Evolutionary conservation across 352 stramenopile genomes (phyloP).

Genomic region (Blastocystis sp.): DNA sequence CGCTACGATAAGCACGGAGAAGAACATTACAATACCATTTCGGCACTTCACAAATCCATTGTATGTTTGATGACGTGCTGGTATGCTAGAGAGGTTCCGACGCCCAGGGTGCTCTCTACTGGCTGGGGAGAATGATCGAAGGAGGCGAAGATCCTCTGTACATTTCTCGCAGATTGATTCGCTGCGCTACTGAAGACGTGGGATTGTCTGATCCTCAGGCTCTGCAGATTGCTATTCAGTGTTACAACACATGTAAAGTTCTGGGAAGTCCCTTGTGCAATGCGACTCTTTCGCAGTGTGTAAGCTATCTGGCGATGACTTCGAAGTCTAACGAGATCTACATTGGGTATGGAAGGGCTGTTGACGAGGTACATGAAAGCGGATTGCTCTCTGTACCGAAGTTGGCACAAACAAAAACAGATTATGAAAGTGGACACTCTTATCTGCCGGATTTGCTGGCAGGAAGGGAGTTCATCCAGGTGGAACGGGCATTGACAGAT

Average conservation of each 20-base stretch:
- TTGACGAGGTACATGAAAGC: conserved; percentile 71
- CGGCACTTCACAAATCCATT: conserved; percentile 75
- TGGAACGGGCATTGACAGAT: neutral
- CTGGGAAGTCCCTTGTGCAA: conserved; percentile 66
- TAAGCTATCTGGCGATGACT: conserved; percentile 71
- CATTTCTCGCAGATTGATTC: conserved; percentile 73
- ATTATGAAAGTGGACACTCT: neutral
- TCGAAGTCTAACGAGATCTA: conserved; percentile 78
- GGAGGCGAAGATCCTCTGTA: conserved; percentile 71
- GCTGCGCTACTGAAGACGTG: conserved; percentile 76
- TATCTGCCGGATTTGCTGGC: neutral
- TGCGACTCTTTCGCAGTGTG: conserved; percentile 72
- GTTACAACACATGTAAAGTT: neutral
- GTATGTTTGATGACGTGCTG: neutral
- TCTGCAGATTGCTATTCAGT: conserved; percentile 62
- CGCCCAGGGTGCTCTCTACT: conserved; percentile 74
- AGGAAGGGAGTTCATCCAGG: neutral
- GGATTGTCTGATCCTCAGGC: conserved; percentile 72
- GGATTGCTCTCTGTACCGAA: conserved; percentile 71
- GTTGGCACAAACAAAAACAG: neutral
- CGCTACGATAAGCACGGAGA: conserved; percentile 76
- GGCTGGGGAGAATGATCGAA: conserved; percentile 76
- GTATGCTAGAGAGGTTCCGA: conserved; percentile 69
- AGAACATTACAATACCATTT: conserved; percentile 78
- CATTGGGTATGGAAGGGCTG: conserved; percentile 73